Conservation (phyloP, 768 basidiomycete species). For the Lactifluus volemus region DNA sequence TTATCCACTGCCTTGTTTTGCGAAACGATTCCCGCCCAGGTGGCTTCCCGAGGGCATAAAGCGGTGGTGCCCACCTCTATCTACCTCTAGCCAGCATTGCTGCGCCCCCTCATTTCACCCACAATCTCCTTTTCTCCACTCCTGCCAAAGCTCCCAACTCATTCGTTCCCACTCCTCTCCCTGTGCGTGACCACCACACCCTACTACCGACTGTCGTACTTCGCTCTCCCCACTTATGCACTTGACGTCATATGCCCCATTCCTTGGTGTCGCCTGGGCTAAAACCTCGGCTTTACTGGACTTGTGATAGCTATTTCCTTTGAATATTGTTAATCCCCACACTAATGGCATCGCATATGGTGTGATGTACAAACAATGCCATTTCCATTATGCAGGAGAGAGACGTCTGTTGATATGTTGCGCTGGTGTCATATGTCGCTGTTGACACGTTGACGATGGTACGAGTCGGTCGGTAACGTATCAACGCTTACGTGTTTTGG, state of each 20-base stretch:
- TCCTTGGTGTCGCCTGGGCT: not conserved
- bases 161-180: not conserved
- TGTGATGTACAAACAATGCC: not conserved
- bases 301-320: not conserved
- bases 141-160: not conserved
- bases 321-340: not conserved
- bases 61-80: not conserved
- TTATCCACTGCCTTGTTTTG: not conserved
- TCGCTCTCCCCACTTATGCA: slow-evolving; percentile 1
- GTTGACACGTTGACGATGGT: not conserved
- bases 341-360: slow-evolving; percentile 2
- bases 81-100: not conserved
- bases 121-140: not conserved
- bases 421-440: not conserved
- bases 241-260: not conserved
- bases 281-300: not conserved
- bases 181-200: slow-evolving; percentile 3
- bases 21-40: not conserved
- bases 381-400: too few relatives aligned
- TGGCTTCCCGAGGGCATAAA: not conserved
- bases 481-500: not conserved
- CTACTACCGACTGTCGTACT: not conserved
- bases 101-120: not conserved
- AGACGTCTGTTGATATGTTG: not conserved
- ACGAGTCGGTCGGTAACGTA: not conserved